A percentile compares a stretch with the other conserved stretches of the same genome.
These are phyloP conservation scores for Cladophialophora carrionii DNA, from an alignment of 2,329 filamentous ascomycete species.

Conservation along the genomic window DNA sequence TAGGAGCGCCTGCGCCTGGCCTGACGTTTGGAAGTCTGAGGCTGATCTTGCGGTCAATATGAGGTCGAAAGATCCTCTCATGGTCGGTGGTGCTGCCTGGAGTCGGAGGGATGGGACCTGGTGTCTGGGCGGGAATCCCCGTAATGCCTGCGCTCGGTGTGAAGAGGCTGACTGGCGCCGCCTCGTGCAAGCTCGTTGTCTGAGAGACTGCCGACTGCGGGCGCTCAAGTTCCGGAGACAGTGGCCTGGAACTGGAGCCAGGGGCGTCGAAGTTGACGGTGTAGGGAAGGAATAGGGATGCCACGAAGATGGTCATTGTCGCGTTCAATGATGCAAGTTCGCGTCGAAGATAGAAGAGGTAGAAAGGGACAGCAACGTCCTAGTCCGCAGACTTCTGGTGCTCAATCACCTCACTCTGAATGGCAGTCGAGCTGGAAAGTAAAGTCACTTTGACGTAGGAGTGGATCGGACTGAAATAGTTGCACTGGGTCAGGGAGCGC, in stretches of 20 bases:
- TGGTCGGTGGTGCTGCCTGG: constrained; percentile 49
- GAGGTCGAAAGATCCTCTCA: constrained; percentile 47
- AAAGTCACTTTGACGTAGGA: not conserved
- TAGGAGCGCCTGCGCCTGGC: constrained; percentile 54
- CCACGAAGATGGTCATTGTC: constrained; percentile 63
- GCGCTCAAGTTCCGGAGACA: constrained; percentile 18
- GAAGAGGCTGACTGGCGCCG: constrained; percentile 29
- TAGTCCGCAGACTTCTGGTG: not conserved
- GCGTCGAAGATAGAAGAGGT: not conserved
- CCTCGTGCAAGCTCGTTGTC: constrained; percentile 4
- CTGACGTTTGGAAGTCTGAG: constrained; percentile 40
- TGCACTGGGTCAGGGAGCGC: not conserved
- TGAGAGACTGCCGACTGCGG: constrained; percentile 15
- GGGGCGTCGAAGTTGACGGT: constrained; percentile 80
- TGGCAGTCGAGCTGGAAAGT: not conserved
- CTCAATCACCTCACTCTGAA: not conserved
- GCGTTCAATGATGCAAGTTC: not conserved
- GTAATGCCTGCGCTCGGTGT: constrained; percentile 18
- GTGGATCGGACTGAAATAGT: not conserved
- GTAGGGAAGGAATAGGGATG: constrained; percentile 79
- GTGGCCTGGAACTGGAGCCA: constrained; percentile 9
- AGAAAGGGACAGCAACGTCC: not conserved
- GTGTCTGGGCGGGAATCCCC: constrained; percentile 13
- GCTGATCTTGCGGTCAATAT: constrained; percentile 29
- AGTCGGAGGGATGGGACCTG: constrained; percentile 40